Conservation (phyloP, 139 green algal genomes). For the Micromonas pusilla region DNA sequence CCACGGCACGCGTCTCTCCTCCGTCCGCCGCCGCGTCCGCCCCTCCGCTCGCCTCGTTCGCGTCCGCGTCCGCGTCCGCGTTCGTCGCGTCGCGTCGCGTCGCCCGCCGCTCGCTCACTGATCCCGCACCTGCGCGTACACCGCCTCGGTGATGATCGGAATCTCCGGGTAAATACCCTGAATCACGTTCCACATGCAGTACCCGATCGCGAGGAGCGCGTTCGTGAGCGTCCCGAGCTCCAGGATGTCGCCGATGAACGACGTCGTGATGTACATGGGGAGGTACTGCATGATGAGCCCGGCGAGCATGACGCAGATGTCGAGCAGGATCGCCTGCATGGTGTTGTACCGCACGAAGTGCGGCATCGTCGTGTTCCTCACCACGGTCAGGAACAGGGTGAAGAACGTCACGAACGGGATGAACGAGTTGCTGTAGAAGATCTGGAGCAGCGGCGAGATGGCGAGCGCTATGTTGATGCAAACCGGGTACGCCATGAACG, state of each 20-base stretch:
- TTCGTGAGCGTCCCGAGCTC: neutral
- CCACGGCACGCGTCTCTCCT: too few relatives aligned
- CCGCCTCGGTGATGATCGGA: conserved; percentile 31
- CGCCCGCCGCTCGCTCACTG: neutral
- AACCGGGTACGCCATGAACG: conserved; percentile 6
- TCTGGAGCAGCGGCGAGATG: conserved; percentile 21
- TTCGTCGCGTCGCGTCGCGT: too few relatives aligned
- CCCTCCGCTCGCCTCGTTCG: too few relatives aligned
- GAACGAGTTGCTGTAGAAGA: conserved; percentile 33
- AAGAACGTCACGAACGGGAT: conserved; percentile 32
- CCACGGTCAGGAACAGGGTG: conserved; percentile 28
- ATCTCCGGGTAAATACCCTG: conserved; percentile 31
- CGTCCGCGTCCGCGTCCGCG: too few relatives aligned
- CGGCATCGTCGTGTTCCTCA: conserved; percentile 38
- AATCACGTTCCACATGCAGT: conserved; percentile 25
- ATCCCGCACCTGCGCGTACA: conserved; percentile 31
- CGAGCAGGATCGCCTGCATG: conserved; percentile 41
- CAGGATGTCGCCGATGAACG: conserved; percentile 15
- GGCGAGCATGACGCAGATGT: conserved; percentile 38
- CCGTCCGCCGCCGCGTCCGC: too few relatives aligned
- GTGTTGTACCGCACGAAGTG: conserved; percentile 42
- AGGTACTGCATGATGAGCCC: conserved; percentile 35
- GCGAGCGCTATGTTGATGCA: conserved; percentile 4
- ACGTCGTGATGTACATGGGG: conserved; percentile 18
- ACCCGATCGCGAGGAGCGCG: conserved; percentile 16